Base-by-base conservation (phyloP, 768 basidiomycete genomes). In the Pleurotus salmoneostramineus region DNA sequence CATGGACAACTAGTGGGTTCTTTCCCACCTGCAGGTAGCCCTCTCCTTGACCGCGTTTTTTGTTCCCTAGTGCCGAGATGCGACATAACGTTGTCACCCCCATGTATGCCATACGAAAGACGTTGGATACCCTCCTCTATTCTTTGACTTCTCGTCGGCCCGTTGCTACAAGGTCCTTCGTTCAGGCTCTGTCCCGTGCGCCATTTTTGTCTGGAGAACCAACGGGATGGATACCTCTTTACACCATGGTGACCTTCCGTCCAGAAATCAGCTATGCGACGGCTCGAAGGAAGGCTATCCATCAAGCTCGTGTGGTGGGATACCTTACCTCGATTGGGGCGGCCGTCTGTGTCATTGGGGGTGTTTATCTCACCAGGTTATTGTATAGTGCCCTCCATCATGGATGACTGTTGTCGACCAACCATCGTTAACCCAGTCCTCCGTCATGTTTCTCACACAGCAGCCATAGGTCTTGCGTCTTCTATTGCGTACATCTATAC, bases 201-300 rank as follows among this genome's bases (percentile, higher is more conserved):
- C 78, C 88, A 7, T 92, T 88, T 71, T 82, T 85, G 36, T 69
- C 85, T 59, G 69, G 69, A 59, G 72, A 77, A 60, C 88, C 87
- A 45, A 68, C 70, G 62, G 94, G 92, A 37, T 98, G 95, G 95
- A 81, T 95, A 52, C 91, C 93, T 58, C 79, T 96, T 50, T 99
- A 99, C 72, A 93, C 93, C 35, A 97, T 98, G 95, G 89, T 97
- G 63, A 98, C 96, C 45, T 99, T 99, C 76, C 83, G 96, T 43
- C 93, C 94, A 51, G 96, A 98, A 72, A 84, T 99, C 65, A 88
- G 87, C 69, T 99, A 99, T 68, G 85, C 87, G 57, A 85, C 84
- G 50, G 95, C 88, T 17, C 82, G 83, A 68, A 79, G 76, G 67
- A 87, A 85, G 71, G 88, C 88, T 57, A 77, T 72, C 60, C 74